Conservation (phyloP, 768 basidiomycete genomes). For the Baorangia bicolor region DNA sequence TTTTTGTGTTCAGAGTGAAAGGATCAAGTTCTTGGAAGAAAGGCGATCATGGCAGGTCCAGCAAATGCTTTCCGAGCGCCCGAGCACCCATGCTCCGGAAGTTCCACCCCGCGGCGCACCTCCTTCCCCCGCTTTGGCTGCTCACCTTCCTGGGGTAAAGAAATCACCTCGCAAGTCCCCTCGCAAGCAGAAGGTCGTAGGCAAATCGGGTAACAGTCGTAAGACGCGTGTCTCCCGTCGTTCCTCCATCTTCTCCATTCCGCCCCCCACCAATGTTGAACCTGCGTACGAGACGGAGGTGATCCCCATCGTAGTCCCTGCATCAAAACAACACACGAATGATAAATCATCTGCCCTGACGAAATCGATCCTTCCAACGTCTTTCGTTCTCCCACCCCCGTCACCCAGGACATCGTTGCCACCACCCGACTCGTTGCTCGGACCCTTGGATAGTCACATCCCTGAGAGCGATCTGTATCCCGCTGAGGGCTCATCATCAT, state of each 20-base stretch:
- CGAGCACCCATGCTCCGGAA: slow-evolving; percentile 37
- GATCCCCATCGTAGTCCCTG: slow-evolving; percentile 33
- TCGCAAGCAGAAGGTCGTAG: slow-evolving; percentile 44
- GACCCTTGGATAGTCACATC: slow-evolving; percentile 22
- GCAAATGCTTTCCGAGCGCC: slow-evolving; percentile 57
- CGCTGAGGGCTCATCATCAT: background rate
- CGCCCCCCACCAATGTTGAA: slow-evolving; percentile 35
- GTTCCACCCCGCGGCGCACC: slow-evolving; percentile 21
- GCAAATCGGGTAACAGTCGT: slow-evolving; percentile 44
- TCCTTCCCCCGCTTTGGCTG: slow-evolving; percentile 23
- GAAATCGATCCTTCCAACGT: slow-evolving; percentile 57
- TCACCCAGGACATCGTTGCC: slow-evolving; percentile 67
- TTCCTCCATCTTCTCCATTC: slow-evolving; percentile 41
- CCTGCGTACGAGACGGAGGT: slow-evolving; percentile 56
- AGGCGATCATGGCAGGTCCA: slow-evolving; percentile 72
- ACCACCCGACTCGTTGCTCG: slow-evolving; percentile 39
- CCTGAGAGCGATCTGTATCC: slow-evolving; percentile 7
- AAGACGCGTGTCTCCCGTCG: slow-evolving; percentile 49
- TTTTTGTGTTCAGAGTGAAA: slow-evolving; percentile 49
- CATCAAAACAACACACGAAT: slow-evolving; percentile 26
- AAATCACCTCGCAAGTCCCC: slow-evolving; percentile 48
- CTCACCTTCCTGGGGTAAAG: slow-evolving; percentile 29
- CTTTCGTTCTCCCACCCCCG: slow-evolving; percentile 77
- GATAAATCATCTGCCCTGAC: slow-evolving; percentile 28
- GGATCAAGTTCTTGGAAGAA: slow-evolving; percentile 61